phyloP scores from a whole-genome alignment of 2,329 filamentous ascomycete genomes.

The Pezicula rhizophila region DNA sequence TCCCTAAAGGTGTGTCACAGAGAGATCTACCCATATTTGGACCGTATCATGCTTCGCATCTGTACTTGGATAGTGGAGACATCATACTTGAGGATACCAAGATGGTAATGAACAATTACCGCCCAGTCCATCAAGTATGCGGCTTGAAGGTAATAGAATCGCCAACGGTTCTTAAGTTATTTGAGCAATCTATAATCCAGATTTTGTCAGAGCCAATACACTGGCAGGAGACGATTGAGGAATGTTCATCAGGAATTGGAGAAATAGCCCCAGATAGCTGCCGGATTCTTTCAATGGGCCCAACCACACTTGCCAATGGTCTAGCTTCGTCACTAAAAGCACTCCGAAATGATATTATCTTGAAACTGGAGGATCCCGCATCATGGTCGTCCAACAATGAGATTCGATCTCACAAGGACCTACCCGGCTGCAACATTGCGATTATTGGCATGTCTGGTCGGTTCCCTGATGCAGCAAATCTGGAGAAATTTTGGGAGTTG shows the following conservation, averaged over 20 bases:
- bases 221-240: no score
- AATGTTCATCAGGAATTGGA: background rate
- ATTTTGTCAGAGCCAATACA: no score
- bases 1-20: conserved; percentile 8
- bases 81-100: no score
- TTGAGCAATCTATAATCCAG: no score
- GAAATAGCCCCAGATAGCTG: conserved; percentile 8
- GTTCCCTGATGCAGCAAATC: conserved; percentile 65
- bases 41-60: conserved; percentile 26
- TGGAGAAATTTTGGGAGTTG: conserved; percentile 69
- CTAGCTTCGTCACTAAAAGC: conserved; percentile 6
- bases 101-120: no score
- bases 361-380: conserved; percentile 11
- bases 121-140: conserved; percentile 11
- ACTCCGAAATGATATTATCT: conserved; percentile 12
- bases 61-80: conserved; percentile 10
- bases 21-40: no score
- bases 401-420: conserved; percentile 2
- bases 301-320: conserved; percentile 12
- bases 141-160: no score
- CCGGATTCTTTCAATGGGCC: conserved; percentile 16
- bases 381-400: conserved; percentile 6
- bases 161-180: no score
- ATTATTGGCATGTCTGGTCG: conserved; percentile 78
- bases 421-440: conserved; percentile 36